phyloP scores from a whole-genome alignment of 768 basidiomycete genomes.

The Boletus tylopilopsis region DNA sequence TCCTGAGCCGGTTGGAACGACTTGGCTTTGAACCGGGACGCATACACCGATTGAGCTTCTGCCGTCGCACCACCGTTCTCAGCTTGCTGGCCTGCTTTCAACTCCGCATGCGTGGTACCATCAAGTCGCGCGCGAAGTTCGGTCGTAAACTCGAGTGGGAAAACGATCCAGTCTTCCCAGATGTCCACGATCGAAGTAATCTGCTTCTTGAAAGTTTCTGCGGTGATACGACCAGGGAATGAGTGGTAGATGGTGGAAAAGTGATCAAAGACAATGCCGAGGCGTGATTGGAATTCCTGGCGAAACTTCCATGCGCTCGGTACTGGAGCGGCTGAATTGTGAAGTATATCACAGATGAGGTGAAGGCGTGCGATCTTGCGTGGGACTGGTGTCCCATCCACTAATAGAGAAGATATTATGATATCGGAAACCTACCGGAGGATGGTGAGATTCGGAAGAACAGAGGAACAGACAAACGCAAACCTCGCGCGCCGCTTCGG shows the following conservation, averaged over 20 bases:
- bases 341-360: constrained; percentile 95
- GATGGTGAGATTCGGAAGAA: constrained; percentile 1
- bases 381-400: constrained; percentile 95
- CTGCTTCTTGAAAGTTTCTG: constrained; percentile 93
- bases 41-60: constrained; percentile 34
- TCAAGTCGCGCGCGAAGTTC: constrained; percentile 75
- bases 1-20: constrained; percentile 70
- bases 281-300: constrained; percentile 85
- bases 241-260: constrained; percentile 91
- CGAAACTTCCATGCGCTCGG: constrained; percentile 98
- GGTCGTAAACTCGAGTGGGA: constrained; percentile 79
- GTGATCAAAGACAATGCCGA: constrained; percentile 96
- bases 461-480: constrained; percentile 5
- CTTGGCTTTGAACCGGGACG: constrained; percentile 72
- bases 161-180: constrained; percentile 99
- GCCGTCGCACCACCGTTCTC: constrained; percentile 8
- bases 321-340: constrained; percentile 91
- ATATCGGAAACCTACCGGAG: constrained; percentile 75
- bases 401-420: constrained; percentile 81
- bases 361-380: constrained; percentile 94
- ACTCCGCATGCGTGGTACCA: constrained; percentile 39
- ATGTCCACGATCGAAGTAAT: constrained; percentile 87
- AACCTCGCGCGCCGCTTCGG: constrained; percentile 93
- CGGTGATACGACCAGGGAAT: constrained; percentile 93
- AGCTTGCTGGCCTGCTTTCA: constrained; percentile 27